Conservation (phyloP, 768 basidiomycete genomes). For the Naganishia vishniacii region DNA sequence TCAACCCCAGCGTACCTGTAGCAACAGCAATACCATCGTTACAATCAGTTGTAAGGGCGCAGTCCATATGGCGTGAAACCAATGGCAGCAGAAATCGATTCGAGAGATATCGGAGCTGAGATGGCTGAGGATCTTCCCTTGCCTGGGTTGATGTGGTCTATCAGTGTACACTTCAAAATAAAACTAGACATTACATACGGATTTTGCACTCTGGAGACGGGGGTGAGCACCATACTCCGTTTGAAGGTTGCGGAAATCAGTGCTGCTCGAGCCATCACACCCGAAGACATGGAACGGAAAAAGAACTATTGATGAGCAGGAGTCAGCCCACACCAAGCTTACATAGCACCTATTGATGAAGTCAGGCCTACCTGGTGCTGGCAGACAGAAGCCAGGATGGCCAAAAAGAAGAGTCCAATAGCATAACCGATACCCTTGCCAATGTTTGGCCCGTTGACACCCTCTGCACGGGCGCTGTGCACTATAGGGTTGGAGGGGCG, state of each 20-base stretch:
- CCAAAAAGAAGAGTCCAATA: conserved; percentile 41
- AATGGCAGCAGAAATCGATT: conserved; percentile 53
- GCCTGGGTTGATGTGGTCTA: conserved; percentile 31
- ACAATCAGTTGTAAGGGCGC: conserved; percentile 61
- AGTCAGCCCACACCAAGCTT: background rate
- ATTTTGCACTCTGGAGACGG: conserved; percentile 31
- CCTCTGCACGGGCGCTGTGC: conserved; percentile 35
- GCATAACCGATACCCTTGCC: conserved; percentile 45
- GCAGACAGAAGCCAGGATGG: conserved; percentile 39
- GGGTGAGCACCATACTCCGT: conserved; percentile 30
- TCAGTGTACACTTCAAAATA: background rate
- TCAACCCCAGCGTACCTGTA: too few species aligned
- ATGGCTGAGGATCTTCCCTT: conserved; percentile 48
- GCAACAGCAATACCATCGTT: conserved; percentile 59
- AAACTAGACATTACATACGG: conserved; percentile 23
- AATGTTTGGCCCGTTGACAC: conserved; percentile 34
- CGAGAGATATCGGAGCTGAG: conserved; percentile 55
- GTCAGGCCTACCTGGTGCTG: conserved; percentile 39
- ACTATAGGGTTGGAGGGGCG: too few species aligned
- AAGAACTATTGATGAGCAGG: conserved; percentile 37
- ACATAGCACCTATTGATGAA: background rate
- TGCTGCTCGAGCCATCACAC: conserved; percentile 40
- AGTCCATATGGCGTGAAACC: conserved; percentile 60
- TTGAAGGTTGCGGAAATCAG: conserved; percentile 41
- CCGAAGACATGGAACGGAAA: conserved; percentile 46